phyloP scores from a whole-genome alignment of 805 yeast genomes.

The Yamadazyma olivae region DNA sequence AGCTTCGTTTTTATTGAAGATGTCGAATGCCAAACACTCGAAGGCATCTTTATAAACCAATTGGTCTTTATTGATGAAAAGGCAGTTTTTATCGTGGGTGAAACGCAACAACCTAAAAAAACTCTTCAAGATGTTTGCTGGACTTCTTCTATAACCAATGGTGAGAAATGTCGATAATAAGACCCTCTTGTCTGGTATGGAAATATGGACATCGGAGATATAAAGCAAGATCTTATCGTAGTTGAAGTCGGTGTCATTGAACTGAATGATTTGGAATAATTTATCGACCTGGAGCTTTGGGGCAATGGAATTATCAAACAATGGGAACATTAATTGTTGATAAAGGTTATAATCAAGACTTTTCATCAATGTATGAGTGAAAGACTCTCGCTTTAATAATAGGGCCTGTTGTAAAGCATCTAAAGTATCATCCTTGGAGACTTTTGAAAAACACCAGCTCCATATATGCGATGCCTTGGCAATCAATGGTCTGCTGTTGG shows the following conservation, averaged over 20 bases:
- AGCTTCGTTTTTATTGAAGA: neutral
- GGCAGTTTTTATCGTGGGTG: slow-evolving; percentile 20
- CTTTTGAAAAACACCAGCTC: too few relatives aligned
- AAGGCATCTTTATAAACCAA: slow-evolving; percentile 11
- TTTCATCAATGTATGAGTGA: slow-evolving; percentile 28
- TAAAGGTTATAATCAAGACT: slow-evolving; percentile 16
- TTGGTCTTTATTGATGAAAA: slow-evolving; percentile 15
- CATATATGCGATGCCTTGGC: too few relatives aligned
- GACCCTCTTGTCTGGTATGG: neutral
- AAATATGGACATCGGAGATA: neutral
- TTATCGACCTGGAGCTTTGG: too few relatives aligned
- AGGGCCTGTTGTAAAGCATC: too few relatives aligned
- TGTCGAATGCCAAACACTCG: neutral
- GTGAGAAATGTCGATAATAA: neutral
- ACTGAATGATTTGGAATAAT: too few relatives aligned
- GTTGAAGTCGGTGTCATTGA: neutral
- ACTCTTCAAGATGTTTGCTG: neutral
- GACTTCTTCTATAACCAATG: too few relatives aligned
- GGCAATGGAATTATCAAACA: neutral
- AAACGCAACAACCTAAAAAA: slow-evolving; percentile 9
- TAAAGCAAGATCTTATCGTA: neutral
- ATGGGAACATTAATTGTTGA: neutral
- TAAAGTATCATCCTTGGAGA: too few relatives aligned
- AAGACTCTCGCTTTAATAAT: slow-evolving; percentile 14
- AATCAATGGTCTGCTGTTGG: too few relatives aligned